Conservation (phyloP, 495 filamentous ascomycete genomes). For the Trichoderma virens region DNA sequence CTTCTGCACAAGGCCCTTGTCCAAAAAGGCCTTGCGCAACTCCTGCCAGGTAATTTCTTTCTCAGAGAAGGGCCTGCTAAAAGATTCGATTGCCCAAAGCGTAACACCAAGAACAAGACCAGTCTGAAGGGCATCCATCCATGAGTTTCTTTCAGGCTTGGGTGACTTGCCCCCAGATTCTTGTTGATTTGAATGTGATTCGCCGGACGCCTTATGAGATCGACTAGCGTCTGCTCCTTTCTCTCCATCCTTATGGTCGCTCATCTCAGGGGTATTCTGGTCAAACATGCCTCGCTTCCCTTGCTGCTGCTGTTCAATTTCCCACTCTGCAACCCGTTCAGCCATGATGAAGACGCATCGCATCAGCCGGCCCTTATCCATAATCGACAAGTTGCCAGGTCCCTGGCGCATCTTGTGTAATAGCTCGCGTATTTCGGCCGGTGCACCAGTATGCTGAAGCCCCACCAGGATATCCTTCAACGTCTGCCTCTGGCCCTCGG, state of each 20-base stretch:
- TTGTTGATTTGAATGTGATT: constrained; percentile 32
- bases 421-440: constrained; percentile 15
- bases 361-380: constrained; percentile 24
- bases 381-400: constrained; percentile 54
- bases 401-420: constrained; percentile 49
- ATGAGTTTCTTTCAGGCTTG: constrained; percentile 14
- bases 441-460: constrained; percentile 17
- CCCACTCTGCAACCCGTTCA: constrained; percentile 9
- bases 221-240: constrained; percentile 22
- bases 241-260: constrained; percentile 20
- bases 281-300: constrained; percentile 7
- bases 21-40: constrained; percentile 81
- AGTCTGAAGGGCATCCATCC: constrained; percentile 15
- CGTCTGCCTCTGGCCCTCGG: neutral
- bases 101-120: constrained; percentile 21
- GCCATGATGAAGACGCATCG: constrained; percentile 13
- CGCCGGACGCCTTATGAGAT: constrained; percentile 15
- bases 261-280: constrained; percentile 16
- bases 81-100: constrained; percentile 18
- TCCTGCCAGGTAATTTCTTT: constrained; percentile 95
- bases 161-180: constrained; percentile 25
- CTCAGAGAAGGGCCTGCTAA: constrained; percentile 21
- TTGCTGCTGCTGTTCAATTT: constrained; percentile 12
- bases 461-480: neutral
- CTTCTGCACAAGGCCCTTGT: constrained; percentile 92